phyloP scores from a whole-genome alignment of 1,284 basidiomycete genomes.

The Laetiporus sulphureus region DNA sequence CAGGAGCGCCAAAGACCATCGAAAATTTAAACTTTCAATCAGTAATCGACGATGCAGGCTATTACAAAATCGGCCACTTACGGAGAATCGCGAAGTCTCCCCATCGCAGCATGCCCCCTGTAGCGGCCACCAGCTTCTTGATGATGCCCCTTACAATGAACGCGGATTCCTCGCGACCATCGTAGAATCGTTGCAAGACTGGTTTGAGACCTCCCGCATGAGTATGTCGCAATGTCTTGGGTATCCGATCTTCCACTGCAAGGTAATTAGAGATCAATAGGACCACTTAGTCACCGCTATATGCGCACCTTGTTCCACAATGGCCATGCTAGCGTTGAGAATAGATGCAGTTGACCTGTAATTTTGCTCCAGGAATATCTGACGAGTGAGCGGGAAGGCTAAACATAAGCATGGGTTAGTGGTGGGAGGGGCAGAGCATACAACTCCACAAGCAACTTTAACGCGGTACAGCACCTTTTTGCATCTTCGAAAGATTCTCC shows the following conservation, averaged over 20 bases:
- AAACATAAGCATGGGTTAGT: not conserved
- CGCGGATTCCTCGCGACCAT: constrained; percentile 56
- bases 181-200: constrained; percentile 38
- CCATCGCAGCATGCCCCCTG: constrained; percentile 68
- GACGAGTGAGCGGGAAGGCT: constrained; percentile 64
- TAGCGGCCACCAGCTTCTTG: constrained; percentile 68
- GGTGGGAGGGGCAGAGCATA: no score
- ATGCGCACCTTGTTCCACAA: constrained; percentile 71
- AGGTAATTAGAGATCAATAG: not conserved
- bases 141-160: constrained; percentile 81
- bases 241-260: constrained; percentile 60
- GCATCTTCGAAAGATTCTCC: constrained; percentile 76
- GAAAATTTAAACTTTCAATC: no score
- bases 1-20: no score
- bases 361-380: constrained; percentile 82
- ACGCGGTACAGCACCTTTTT: constrained; percentile 44
- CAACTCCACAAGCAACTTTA: no score
- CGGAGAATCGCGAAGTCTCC: constrained; percentile 78
- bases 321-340: constrained; percentile 66
- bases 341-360: constrained; percentile 85
- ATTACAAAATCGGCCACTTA: constrained; percentile 36
- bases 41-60: no score
- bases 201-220: constrained; percentile 63
- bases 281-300: not conserved
- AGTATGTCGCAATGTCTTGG: constrained; percentile 70